Evolutionary conservation across 164 flowering plant species (phyloP), one percentile per base, ranked within the genome.

Genomic region (Aristolochia contorta): DNA sequence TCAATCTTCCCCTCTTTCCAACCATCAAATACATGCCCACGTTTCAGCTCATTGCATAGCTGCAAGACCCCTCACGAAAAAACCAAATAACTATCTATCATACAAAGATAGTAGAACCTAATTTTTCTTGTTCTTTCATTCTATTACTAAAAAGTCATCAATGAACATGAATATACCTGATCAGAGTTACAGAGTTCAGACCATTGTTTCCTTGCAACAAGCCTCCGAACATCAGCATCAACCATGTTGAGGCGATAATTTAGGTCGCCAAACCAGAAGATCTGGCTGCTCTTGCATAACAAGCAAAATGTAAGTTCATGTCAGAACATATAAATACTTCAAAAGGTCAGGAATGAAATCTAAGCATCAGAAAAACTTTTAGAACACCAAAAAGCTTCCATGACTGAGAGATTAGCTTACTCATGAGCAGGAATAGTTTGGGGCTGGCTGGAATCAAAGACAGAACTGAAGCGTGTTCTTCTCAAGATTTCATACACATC

Each of bases 241-340:
- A 67, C 50, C 93, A 85, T 75, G 64, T 82, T 85, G 61, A 93
- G 82, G 59, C 99, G 97, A 72, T 93, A 93, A 63, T 93, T 93
- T 79, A 93, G 71, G 71, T 93, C 99, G 16, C 97, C 99, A 69
- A 93, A 86, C 99, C 96, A 93, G 80, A 93, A 93, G 63, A 90
- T 85, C 69, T 88, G 81, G 67, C 97, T 93, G 93, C 68, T 68
- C 20, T 65, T 71, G 60, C 56, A 15, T 47, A 63, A n/a, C 30
- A 47, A 65, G 33, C 24, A 63, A 21, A 41, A 2, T 24, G 54
- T 2, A 14, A n/a, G 30, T 53, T 20, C 56, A 22, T 37, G 1
- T 53, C 56, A 22, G 30, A 53, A 53, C 10, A 53, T 37, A 32
- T 37, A 53, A 23, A 24, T 22, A 14, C 16, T 19, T 20, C 12